phyloP scores from a whole-genome alignment of 768 basidiomycete genomes.

The Termitomyces sp. region DNA sequence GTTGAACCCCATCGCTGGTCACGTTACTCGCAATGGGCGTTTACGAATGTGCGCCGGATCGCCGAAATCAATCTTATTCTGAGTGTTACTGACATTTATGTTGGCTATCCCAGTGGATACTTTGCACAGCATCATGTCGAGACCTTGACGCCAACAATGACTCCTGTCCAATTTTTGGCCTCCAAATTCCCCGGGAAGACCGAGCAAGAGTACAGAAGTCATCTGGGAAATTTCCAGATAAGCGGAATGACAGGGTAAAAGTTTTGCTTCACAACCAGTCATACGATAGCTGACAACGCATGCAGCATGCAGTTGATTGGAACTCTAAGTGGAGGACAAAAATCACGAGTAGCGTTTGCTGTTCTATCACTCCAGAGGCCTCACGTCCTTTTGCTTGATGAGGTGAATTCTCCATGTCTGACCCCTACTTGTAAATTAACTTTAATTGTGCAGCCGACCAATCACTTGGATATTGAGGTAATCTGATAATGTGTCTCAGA shows the following conservation, averaged over 20 bases:
- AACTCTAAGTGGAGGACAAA: conserved; percentile 93
- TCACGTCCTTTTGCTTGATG: conserved; percentile 91
- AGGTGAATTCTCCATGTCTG: conserved; percentile 44
- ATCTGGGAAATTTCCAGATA: conserved; percentile 96
- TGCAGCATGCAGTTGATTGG: conserved; percentile 79
- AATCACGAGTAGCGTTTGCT: conserved; percentile 92
- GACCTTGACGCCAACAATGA: conserved; percentile 75
- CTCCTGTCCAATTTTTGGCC: conserved; percentile 92
- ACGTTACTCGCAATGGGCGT: conserved; percentile 87
- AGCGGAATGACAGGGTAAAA: conserved; percentile 89
- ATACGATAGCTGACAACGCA: not conserved
- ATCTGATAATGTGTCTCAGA: not conserved
- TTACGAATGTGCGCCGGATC: conserved; percentile 65
- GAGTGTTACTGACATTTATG: conserved; percentile 5
- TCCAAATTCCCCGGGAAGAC: conserved; percentile 89
- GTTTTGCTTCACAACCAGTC: conserved; percentile 12
- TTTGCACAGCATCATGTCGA: conserved; percentile 98
- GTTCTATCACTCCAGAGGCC: conserved; percentile 81
- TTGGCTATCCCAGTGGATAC: conserved; percentile 56
- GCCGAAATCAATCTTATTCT: conserved; percentile 18
- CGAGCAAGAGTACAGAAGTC: conserved; percentile 94
- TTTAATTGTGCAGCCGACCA: conserved; percentile 62
- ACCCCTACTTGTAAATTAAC: not conserved
- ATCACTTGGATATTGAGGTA: conserved; percentile 93
- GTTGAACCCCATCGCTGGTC: conserved; percentile 66